Conservation (phyloP, 768 basidiomycete genomes). For the Lactarius tabidus region DNA sequence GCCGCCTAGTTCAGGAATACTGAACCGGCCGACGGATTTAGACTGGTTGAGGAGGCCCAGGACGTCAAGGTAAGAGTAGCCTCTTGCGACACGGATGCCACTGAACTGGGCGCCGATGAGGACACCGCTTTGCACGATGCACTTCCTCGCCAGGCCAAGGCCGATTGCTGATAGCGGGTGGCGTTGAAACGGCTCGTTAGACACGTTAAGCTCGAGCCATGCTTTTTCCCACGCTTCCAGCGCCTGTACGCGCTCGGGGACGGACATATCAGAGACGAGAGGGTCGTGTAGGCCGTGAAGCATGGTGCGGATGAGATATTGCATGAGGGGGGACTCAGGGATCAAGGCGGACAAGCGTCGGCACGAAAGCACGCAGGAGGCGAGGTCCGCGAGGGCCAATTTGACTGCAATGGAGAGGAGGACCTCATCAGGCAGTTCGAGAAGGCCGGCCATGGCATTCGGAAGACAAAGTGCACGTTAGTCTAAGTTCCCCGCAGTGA, state of each 20-base stretch:
- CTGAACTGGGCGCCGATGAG: constrained; percentile 4
- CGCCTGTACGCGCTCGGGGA: constrained; percentile 4
- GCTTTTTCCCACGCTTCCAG: constrained; percentile 17
- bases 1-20: constrained; percentile 7
- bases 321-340: constrained; percentile 12
- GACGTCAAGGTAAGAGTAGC: constrained; percentile 13
- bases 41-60: neutral
- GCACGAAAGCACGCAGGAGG: constrained; percentile 4
- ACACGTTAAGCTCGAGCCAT: constrained; percentile 7
- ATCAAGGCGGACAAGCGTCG: constrained; percentile 6
- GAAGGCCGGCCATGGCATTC: constrained; percentile 1
- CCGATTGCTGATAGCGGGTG: neutral
- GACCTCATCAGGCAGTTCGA: constrained; percentile 16
- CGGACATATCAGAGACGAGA: constrained; percentile 4
- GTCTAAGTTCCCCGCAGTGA: neutral
- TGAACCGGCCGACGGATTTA: neutral
- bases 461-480: neutral
- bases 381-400: constrained; percentile 2
- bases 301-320: constrained; percentile 19
- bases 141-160: neutral
- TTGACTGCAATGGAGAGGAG: constrained; percentile 2
- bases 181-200: neutral
- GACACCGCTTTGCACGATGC: constrained; percentile 10
- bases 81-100: neutral
- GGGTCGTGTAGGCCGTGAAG: constrained; percentile 13